Evolutionary conservation across 805 yeast genomes (phyloP).

Genomic region (Cyberlindnera bimundalis): DNA sequence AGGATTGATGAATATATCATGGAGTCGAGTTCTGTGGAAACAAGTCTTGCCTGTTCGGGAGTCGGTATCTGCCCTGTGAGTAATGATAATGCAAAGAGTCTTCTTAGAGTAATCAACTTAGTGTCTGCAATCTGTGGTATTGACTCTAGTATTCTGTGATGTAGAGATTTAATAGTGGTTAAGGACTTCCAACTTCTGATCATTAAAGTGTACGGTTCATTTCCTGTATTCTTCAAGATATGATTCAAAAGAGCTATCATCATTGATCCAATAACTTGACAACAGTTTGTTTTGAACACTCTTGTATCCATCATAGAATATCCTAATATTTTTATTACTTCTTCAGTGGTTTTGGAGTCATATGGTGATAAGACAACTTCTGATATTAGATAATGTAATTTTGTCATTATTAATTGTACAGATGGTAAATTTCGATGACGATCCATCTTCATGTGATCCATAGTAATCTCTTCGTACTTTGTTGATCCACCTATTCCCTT

Average conservation of each 20-base stretch:
- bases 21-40: conserved; percentile 1
- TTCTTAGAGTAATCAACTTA: background rate
- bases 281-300: conserved; percentile 1
- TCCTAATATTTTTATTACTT: conserved; percentile 4
- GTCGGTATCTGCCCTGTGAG: background rate
- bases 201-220: background rate
- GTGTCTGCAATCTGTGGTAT: conserved; percentile 2
- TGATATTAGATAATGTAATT: conserved; percentile 7
- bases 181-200: conserved; percentile 5
- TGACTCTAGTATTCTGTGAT: conserved; percentile 6
- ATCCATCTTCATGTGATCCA: conserved; percentile 2
- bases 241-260: background rate
- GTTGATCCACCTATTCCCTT: conserved; percentile 1
- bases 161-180: conserved; percentile 2
- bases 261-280: background rate
- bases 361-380: background rate
- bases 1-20: conserved; percentile 5
- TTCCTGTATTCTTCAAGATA: background rate
- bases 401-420: conserved; percentile 2
- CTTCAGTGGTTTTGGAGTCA: background rate
- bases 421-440: background rate
- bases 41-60: background rate
- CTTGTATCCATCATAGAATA: conserved; percentile 14
- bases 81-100: conserved; percentile 6
- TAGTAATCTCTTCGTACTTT: background rate